Evolutionary conservation across 768 basidiomycete species (phyloP).

Genomic region (Rhodosporidiobolus odoratus): DNA sequence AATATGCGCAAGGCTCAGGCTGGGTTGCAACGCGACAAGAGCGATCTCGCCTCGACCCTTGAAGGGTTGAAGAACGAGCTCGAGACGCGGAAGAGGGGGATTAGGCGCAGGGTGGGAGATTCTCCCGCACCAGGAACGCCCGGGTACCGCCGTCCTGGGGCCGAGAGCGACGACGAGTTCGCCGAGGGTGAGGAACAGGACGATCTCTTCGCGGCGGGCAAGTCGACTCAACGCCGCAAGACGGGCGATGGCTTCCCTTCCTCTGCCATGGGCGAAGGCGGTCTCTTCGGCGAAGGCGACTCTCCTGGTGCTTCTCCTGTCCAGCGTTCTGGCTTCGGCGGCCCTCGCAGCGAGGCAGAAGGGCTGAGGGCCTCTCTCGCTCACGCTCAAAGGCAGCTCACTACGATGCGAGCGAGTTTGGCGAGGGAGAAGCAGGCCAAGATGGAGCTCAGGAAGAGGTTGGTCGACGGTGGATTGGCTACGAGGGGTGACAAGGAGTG

Average conservation of each 20-base stretch:
- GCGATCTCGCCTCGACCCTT: constrained; percentile 74
- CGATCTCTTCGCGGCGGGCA: constrained; percentile 45
- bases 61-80: constrained; percentile 71
- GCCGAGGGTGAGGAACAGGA: constrained; percentile 42
- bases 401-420: constrained; percentile 70
- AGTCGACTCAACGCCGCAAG: constrained; percentile 41
- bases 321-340: constrained; percentile 63
- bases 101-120: constrained; percentile 47
- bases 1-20: constrained; percentile 82
- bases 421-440: constrained; percentile 77
- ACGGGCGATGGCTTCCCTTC: constrained; percentile 41
- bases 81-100: constrained; percentile 54
- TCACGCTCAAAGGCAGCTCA: constrained; percentile 79
- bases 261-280: constrained; percentile 13
- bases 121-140: constrained; percentile 27
- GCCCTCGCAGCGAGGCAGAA: constrained; percentile 58
- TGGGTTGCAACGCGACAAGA: constrained; percentile 82
- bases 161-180: constrained; percentile 11
- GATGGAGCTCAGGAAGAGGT: constrained; percentile 60
- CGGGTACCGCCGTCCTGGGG: constrained; percentile 9
- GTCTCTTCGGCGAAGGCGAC: constrained; percentile 34
- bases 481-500: constrained; percentile 48
- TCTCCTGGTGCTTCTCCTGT: constrained; percentile 41
- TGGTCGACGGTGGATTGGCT: constrained; percentile 51
- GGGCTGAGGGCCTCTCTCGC: constrained; percentile 72